Evolutionary conservation across 345 rosid species (phyloP), one percentile per base, ranked within the genome.

Genomic region (Pistacia integerrima): DNA sequence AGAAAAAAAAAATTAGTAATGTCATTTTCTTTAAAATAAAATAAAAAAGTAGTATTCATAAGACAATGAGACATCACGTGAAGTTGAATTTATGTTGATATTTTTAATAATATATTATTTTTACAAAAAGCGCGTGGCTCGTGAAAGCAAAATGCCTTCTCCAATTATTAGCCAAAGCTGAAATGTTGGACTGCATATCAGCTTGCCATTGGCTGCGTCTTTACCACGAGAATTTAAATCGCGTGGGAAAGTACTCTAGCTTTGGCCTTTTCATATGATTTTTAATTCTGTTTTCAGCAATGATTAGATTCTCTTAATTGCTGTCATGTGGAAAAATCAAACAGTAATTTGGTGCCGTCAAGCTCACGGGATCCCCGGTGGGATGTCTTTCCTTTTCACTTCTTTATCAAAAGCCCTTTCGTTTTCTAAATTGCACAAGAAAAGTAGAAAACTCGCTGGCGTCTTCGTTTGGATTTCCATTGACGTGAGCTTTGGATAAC

Each of bases 321-420:
- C 58, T 30, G 55, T 38, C 65, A 51, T 25, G 13, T 18, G 30
- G 20, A 33, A 11, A 0, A 46, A 2, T 0, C 25, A 41, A 4
- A 13, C 7, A 67, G 13, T 76, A 11, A 44, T 55, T 62, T 52
- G 4, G 13, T 22, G 55, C 58, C 22, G 52, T 71, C 77, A 25
- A 36, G 68, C 55, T 70, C 80, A 77, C 78, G 78, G 76, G 52
- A 18, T 65, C 56, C 44, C 11, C 69, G 62, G 77, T 64, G 69
- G 74, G 64, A 77, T 73, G 75, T 49, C 71, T 20, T 17, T 44
- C 5, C 17, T 41, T 38, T 41, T 41, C 46, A 41, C 46, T 1
- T 7, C 46, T 6, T 41, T 41, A 1, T 41, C 41, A 6, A 38
- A 38, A 6, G 0, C 41, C 41, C 41, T 38, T 4, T 8, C 46